Evolutionary conservation across 2,329 filamentous ascomycete species (phyloP).

Genomic region (Sporothrix brasiliensis): DNA sequence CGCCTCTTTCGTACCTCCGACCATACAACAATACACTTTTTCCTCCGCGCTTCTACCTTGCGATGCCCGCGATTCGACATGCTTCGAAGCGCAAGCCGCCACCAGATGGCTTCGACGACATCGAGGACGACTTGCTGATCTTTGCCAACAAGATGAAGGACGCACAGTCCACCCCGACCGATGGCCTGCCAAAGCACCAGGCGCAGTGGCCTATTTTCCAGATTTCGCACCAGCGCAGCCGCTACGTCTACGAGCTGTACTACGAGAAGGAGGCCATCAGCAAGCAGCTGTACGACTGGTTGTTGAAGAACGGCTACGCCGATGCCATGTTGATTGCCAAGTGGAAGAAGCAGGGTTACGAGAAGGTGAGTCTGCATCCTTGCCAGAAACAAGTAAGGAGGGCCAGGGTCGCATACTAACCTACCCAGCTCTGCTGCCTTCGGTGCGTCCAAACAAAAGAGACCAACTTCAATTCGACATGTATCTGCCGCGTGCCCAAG

Average conservation of each 20-base stretch:
- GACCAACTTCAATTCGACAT: constrained; percentile 97
- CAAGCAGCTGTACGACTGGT: constrained; percentile 89
- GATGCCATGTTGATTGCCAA: constrained; percentile 96
- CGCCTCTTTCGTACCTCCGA: too few species aligned
- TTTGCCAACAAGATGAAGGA: constrained; percentile 93
- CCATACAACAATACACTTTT: constrained; percentile 26
- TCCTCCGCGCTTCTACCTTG: not conserved
- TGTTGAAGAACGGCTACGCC: constrained; percentile 94
- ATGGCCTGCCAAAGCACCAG: constrained; percentile 80
- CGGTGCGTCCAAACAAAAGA: constrained; percentile 99
- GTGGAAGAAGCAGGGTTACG: constrained; percentile 99
- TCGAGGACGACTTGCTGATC: constrained; percentile 82
- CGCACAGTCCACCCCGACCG: constrained; percentile 85
- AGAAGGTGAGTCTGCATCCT: constrained; percentile 68
- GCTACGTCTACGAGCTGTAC: constrained; percentile 97
- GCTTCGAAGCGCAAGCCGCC: constrained; percentile 78
- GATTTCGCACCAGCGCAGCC: constrained; percentile 86
- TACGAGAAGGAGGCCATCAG: constrained; percentile 97
- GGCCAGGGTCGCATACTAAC: constrained; percentile 37
- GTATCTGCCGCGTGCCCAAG: constrained; percentile 92
- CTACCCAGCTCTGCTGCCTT: constrained; percentile 78
- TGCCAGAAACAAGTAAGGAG: not conserved
- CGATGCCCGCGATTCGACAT: constrained; percentile 77
- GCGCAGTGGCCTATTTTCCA: constrained; percentile 97
- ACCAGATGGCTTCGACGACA: constrained; percentile 83